Conservation (phyloP, 179 eudicot genomes). For the Beta corolliflora region DNA sequence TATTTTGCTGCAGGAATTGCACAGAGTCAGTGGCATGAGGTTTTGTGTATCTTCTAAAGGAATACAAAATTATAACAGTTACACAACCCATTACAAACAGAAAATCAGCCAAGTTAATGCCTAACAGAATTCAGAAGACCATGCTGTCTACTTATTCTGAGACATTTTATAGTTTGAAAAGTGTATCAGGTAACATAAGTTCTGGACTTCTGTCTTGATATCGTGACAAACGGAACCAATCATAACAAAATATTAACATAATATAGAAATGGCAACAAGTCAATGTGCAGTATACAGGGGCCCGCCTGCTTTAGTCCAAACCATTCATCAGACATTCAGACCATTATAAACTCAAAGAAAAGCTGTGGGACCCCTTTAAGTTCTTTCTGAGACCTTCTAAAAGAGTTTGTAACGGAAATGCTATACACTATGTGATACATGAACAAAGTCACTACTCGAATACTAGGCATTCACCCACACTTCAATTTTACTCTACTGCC, state of each 20-base stretch:
- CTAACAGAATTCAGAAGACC: not conserved
- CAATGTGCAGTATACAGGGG: no score
- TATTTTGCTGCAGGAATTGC: slow-evolving; percentile 47
- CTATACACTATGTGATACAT: no score
- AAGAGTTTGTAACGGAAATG: no score
- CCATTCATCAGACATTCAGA: no score
- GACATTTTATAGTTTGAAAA: not conserved
- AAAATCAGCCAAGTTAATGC: not conserved
- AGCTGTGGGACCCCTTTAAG: no score
- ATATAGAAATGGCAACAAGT: not conserved
- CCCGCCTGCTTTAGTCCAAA: no score
- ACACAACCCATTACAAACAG: not conserved
- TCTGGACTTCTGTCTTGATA: not conserved
- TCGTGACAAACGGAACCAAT: not conserved
- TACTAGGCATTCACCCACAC: no score
- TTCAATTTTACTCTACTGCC: no score
- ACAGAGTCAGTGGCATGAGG: slow-evolving; percentile 11
- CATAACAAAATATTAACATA: not conserved
- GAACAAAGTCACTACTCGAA: no score
- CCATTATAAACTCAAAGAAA: no score
- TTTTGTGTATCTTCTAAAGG: not conserved
- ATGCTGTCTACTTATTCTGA: not conserved
- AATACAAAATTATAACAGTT: not conserved
- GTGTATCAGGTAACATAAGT: not conserved
- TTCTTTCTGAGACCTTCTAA: no score